phyloP scores from a whole-genome alignment of 768 basidiomycete genomes.

The Mycena galericulata region DNA sequence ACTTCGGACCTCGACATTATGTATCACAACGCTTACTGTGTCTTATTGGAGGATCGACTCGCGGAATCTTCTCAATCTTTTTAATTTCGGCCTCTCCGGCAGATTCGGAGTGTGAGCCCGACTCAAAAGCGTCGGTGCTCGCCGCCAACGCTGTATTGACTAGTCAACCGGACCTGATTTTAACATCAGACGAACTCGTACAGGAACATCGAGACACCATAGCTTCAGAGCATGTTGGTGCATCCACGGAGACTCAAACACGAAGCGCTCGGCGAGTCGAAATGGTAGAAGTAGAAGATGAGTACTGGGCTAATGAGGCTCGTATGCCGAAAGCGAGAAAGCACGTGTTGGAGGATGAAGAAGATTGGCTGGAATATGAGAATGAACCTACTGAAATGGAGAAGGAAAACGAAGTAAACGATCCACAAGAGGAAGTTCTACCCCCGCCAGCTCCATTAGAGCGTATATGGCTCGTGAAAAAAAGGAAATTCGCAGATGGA shows the following conservation, averaged over 20 bases:
- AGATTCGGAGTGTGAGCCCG: background rate
- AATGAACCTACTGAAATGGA: background rate
- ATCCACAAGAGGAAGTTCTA: background rate
- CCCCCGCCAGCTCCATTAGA: too few species aligned
- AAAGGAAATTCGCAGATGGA: background rate
- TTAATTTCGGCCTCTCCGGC: background rate
- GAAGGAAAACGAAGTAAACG: background rate
- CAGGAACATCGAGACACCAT: background rate
- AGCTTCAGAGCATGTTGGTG: background rate
- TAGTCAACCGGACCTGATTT: too few species aligned
- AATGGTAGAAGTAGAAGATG: constrained; percentile 13
- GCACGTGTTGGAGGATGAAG: background rate
- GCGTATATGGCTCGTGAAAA: background rate
- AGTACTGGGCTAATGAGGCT: background rate
- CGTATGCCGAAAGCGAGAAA: background rate
- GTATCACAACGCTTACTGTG: constrained; percentile 9
- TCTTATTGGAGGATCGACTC: background rate
- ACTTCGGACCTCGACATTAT: background rate
- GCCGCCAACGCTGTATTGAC: too few species aligned
- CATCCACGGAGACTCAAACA: background rate
- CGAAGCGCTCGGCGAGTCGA: background rate
- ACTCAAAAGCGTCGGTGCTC: background rate
- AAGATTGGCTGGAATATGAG: too few species aligned
- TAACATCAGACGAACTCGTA: background rate
- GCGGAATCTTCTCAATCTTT: background rate